Percentiles rank a stretch among this genome's conserved stretches.
These are phyloP conservation scores for Colletotrichum tropicale DNA, from an alignment of 2,329 filamentous ascomycete species.

Conservation along the genomic window DNA sequence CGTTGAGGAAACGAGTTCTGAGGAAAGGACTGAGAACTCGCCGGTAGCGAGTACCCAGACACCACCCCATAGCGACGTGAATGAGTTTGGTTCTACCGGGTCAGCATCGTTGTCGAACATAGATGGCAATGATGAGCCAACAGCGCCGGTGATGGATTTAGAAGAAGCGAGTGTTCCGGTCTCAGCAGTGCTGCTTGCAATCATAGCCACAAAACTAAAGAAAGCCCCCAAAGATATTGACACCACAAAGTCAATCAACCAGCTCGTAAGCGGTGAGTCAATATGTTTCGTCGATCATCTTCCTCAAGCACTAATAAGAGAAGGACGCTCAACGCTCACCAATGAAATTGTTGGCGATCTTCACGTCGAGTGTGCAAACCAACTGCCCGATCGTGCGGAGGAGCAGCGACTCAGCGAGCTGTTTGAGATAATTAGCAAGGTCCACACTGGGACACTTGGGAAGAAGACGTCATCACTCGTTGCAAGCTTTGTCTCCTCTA, in stretches of 20 bases:
- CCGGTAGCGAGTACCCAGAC: neutral
- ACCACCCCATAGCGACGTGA: neutral
- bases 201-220: conserved; percentile 98
- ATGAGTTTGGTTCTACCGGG: neutral
- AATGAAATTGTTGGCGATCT: conserved; percentile 98
- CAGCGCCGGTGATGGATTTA: conserved; percentile 65
- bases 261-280: conserved; percentile 87
- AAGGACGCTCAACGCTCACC: conserved; percentile 96
- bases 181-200: conserved; percentile 82
- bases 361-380: conserved; percentile 94
- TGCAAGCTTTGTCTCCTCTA: conserved; percentile 92
- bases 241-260: conserved; percentile 95
- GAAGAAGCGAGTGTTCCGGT: conserved; percentile 86
- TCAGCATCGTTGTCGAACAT: neutral
- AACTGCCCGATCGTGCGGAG: conserved; percentile 94
- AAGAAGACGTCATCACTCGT: conserved; percentile 94
- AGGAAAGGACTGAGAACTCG: neutral
- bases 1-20: conserved; percentile 70
- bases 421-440: conserved; percentile 54
- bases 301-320: neutral
- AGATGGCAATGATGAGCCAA: neutral
- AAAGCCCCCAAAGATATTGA: conserved; percentile 88
- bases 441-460: conserved; percentile 89
- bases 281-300: neutral
- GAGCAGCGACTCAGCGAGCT: conserved; percentile 91